A percentile compares a stretch with the other conserved stretches of the same genome.
Conservation (phyloP, 768 basidiomycete species). For the Auriculariales sp. region DNA sequence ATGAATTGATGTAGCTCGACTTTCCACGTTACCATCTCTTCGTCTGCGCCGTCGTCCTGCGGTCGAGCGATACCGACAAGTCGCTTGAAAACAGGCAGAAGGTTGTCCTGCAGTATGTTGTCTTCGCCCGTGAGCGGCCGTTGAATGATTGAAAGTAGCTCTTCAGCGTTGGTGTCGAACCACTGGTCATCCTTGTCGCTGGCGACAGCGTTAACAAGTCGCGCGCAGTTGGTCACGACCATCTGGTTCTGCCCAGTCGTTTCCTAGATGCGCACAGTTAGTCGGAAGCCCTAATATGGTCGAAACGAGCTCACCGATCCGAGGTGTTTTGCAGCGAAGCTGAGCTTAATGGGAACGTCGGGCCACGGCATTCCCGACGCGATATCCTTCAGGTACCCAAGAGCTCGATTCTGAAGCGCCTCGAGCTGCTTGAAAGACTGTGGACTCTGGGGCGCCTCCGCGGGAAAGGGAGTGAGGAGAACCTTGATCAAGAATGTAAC, state of each 20-base stretch:
- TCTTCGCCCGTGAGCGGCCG: conserved; percentile 81
- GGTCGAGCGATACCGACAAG: conserved; percentile 65
- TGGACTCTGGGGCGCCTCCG: conserved; percentile 9
- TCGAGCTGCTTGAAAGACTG: conserved; percentile 19
- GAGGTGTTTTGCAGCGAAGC: conserved; percentile 76
- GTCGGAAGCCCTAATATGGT: conserved; percentile 4
- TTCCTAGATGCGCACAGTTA: conserved; percentile 41
- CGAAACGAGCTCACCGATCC: conserved; percentile 63
- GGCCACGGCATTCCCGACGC: conserved; percentile 76
- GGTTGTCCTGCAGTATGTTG: conserved; percentile 57
- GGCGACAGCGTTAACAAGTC: conserved; percentile 77
- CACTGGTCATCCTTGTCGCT: conserved; percentile 73
- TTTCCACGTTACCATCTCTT: conserved; percentile 48
- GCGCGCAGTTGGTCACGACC: conserved; percentile 67
- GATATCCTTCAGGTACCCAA: conserved; percentile 58
- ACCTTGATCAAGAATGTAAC: conserved; percentile 92
- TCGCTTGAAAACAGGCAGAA: conserved; percentile 72
- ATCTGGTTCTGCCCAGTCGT: conserved; percentile 51
- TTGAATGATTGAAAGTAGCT: conserved; percentile 71
- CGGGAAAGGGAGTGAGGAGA: conserved; percentile 47
- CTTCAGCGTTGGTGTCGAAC: conserved; percentile 55
- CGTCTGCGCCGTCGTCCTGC: conserved; percentile 65
- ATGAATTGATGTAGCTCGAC: conserved; percentile 70
- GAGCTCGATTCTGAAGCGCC: conserved; percentile 33
- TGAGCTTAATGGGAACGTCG: conserved; percentile 82